Conservation (phyloP, 441 rosid species). For the Arabidopsis lyrata region DNA sequence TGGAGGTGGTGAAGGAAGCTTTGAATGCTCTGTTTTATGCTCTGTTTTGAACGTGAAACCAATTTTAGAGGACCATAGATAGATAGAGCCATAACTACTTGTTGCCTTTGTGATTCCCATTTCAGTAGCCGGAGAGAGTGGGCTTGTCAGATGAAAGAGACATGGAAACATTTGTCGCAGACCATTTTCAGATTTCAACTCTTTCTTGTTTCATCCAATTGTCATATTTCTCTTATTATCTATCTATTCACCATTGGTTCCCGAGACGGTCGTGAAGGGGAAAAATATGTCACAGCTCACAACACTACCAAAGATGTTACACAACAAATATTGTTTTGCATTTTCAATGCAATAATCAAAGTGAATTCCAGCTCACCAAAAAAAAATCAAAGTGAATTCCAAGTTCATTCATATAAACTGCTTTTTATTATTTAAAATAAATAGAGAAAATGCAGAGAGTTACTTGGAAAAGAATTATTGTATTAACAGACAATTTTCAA, state of each 20-base stretch:
- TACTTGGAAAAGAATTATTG: not conserved
- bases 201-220: constrained; percentile 36
- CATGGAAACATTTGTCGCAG: constrained; percentile 41
- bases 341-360: not conserved
- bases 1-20: constrained; percentile 41
- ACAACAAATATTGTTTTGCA: not conserved
- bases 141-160: constrained; percentile 45
- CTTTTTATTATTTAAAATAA: not conserved
- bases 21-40: constrained; percentile 42
- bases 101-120: constrained; percentile 34
- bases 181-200: constrained; percentile 35
- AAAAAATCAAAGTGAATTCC: not conserved
- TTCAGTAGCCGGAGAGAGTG: constrained; percentile 26
- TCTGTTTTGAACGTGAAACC: constrained; percentile 41
- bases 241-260: constrained; percentile 33
- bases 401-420: not conserved
- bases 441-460: not conserved
- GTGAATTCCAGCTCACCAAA: not conserved
- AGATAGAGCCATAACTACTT: constrained; percentile 34
- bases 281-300: constrained; percentile 20
- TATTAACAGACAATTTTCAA: not conserved
- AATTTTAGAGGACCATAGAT: constrained; percentile 35
- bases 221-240: no score
- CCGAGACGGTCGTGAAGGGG: constrained; percentile 34
- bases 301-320: not conserved